Conservation (phyloP, 2,329 filamentous ascomycete genomes). For the Trichoderma breve region DNA sequence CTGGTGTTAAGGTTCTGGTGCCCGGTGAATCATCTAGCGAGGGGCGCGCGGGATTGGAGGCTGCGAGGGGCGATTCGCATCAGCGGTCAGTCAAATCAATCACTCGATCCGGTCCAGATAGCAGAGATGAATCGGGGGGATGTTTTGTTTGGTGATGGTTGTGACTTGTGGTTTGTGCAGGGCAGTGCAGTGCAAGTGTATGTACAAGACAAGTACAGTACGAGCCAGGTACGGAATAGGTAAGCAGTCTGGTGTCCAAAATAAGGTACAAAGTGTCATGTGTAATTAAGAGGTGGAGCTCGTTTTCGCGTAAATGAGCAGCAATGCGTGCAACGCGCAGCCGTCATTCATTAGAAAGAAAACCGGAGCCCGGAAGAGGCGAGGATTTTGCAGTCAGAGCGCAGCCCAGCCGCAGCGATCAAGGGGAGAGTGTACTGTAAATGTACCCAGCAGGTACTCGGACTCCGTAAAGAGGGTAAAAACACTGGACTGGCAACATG, state of each 20-base stretch:
- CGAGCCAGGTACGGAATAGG: neutral
- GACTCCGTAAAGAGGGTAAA: neutral
- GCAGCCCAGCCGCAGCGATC: neutral
- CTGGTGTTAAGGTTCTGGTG: constrained; percentile 37
- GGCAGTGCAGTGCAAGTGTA: constrained; percentile 1
- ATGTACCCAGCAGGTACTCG: too few relatives aligned
- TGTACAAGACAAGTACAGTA: neutral
- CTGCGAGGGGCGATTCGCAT: constrained; percentile 23
- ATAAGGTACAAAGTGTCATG: neutral
- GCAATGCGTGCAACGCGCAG: constrained; percentile 12
- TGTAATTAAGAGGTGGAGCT: neutral
- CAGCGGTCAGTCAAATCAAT: constrained; percentile 21
- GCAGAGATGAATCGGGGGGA: neutral
- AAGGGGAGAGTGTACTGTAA: neutral
- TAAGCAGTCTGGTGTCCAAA: neutral
- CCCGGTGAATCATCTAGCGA: constrained; percentile 32
- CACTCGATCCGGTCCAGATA: neutral
- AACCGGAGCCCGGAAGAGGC: neutral
- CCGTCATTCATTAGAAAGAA: neutral
- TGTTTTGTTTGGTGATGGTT: neutral
- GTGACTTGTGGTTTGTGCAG: neutral
- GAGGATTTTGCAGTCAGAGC: neutral
- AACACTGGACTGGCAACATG: neutral
- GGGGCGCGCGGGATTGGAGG: constrained; percentile 10
- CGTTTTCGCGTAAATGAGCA: constrained; percentile 17